Evolutionary conservation across 208 protist species (phyloP).

Genomic region (Wallacemonas sp.): DNA sequence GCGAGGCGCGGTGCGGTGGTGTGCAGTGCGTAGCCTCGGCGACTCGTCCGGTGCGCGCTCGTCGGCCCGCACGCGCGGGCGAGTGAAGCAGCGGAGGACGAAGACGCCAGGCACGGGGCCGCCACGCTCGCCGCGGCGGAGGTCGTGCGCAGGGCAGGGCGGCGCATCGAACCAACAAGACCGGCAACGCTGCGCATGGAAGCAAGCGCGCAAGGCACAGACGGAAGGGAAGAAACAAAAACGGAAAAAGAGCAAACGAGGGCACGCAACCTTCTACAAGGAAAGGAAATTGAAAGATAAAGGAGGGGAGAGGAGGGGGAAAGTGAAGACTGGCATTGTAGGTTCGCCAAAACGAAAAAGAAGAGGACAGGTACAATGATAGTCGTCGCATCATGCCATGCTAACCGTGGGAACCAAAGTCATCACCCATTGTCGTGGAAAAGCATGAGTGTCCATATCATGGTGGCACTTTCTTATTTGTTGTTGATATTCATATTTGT

Average conservation of each 20-base stretch:
- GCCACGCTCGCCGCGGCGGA: background rate
- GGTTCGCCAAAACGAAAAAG: slow-evolving; percentile 3
- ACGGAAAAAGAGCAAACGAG: too few species aligned
- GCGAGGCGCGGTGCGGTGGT: slow-evolving; percentile 25
- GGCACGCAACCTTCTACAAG: too few species aligned
- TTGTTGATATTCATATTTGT: background rate
- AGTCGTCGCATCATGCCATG: too few species aligned
- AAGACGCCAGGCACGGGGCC: background rate
- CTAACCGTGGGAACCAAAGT: too few species aligned
- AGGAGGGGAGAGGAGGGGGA: background rate
- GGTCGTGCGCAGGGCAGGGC: background rate
- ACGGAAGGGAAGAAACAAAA: background rate
- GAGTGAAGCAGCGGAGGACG: background rate
- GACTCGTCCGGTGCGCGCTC: background rate
- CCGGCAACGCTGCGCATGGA: slow-evolving; percentile 1
- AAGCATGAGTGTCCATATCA: background rate
- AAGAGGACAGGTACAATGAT: too few species aligned
- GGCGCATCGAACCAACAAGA: background rate
- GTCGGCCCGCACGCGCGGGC: background rate
- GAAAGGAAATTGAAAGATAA: background rate
- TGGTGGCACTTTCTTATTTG: background rate
- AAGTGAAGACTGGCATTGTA: background rate
- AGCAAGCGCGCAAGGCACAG: background rate
- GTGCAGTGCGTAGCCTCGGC: slow-evolving; percentile 15
- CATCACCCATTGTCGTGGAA: too few species aligned